phyloP scores from a whole-genome alignment of 768 basidiomycete species.

The Daedaleopsis sinensis region DNA sequence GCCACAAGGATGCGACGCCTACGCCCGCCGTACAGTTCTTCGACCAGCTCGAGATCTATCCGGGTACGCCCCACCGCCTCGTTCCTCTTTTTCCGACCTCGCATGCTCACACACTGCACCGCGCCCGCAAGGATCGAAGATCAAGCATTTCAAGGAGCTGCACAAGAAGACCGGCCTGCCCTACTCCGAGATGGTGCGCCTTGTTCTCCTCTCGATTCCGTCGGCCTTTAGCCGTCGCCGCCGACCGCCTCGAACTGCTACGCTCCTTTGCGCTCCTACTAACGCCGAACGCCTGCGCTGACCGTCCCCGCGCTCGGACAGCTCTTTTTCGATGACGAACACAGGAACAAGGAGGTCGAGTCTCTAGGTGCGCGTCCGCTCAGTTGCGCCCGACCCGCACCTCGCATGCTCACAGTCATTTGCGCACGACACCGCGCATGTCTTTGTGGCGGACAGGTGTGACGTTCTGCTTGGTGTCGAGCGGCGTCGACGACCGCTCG shows the following conservation, averaged over 20 bases:
- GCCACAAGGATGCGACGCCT: constrained; percentile 35
- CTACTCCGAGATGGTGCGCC: constrained; percentile 54
- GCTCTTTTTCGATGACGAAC: constrained; percentile 58
- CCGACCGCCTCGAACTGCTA: not conserved
- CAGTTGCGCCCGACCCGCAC: not conserved
- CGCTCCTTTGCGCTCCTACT: not conserved
- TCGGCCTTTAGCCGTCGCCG: too few relatives aligned
- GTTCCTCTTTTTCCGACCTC: not conserved
- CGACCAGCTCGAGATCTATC: constrained; percentile 75
- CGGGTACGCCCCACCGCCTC: constrained; percentile 40
- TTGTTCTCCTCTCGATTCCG: not conserved
- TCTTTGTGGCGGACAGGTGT: constrained; percentile 54
- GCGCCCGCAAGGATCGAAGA: constrained; percentile 65
- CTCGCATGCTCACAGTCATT: too few relatives aligned
- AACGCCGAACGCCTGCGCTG: not conserved
- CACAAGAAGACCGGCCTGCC: constrained; percentile 55
- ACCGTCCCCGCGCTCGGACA: constrained; percentile 16
- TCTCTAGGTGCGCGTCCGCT: constrained; percentile 30
- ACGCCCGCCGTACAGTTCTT: constrained; percentile 63
- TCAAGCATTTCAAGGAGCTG: constrained; percentile 76
- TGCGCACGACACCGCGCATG: too few relatives aligned
- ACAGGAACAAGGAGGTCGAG: constrained; percentile 48
- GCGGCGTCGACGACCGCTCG: constrained; percentile 59
- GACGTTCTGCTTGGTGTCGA: constrained; percentile 64
- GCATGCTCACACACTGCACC: not conserved